Evolutionary conservation across 352 stramenopile species (phyloP), one percentile per base, ranked within the genome.

Genomic region (Thalassiosira mediterranea): DNA sequence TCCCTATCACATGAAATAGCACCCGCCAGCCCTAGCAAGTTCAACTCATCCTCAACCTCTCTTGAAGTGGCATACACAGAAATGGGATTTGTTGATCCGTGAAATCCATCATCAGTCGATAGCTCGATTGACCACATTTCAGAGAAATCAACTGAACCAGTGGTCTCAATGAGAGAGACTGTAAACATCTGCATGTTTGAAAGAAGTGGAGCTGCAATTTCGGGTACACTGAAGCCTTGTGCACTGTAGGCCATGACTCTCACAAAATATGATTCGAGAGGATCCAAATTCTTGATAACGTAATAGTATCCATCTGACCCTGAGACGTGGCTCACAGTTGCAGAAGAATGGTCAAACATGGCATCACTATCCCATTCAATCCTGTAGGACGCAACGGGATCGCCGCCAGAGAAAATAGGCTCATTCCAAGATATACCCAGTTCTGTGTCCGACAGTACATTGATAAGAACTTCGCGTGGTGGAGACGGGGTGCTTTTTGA

Each of bases 191-290:
- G 54, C 21, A 51, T 54, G 56, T 73, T 68, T 11, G 53, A 69
- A 17, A 79, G 48, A 11, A 85, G 21, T n/a, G 76, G 72, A 0
- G 76, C 57, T 5, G 90, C 92, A n/a, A 89, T 28, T 4, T 66
- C 63, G 1, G 93, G 84, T 10, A 92, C 64, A 3, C 87, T 87
- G 64, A 95, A 97, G 3, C 94, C 94, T 10, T 94, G 52, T 44
- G 91, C 78, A 69, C 95, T 97, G 68, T 94, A 96, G 2, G 94
- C 92, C 38, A 93, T 94, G 13, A 97, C 94, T 4, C 94, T 88
- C 1, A 96, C 88, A 68, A 95, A 92, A 75, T 97, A 97, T 13
- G 94, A 75, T 47, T 95, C 84, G 0, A 90, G 87, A 47, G 95
- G 94, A 75, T 91, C 95, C 3, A 97, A 80, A n/a, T 85, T 88